These are phyloP conservation scores for Chlamydomonas sphaeroides DNA, from an alignment of 139 green algal species.

Conservation along the genomic window DNA sequence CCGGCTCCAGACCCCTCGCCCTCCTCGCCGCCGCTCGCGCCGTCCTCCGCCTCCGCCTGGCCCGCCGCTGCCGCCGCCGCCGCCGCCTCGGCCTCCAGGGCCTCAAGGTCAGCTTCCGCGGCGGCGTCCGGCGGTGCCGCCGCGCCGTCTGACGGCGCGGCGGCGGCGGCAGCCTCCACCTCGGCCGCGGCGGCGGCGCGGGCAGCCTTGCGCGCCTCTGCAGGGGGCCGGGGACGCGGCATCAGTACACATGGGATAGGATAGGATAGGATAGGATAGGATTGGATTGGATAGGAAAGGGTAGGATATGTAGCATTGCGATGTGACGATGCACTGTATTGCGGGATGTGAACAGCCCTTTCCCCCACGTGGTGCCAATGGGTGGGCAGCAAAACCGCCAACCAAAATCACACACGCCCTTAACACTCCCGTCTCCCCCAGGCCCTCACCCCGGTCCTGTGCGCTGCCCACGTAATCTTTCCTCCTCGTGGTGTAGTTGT, in stretches of 20 bases:
- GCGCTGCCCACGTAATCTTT: conserved; percentile 3
- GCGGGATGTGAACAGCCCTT: too few species aligned
- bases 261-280: too few species aligned
- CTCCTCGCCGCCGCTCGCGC: not conserved
- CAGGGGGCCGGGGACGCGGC: too few species aligned
- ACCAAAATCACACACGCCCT: too few species aligned
- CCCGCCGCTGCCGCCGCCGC: not conserved
- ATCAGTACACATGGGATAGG: too few species aligned
- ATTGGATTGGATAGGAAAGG: not conserved
- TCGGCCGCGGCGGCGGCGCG: not conserved
- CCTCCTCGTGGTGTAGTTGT: conserved; percentile 53
- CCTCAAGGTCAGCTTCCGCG: not conserved
- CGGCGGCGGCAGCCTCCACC: not conserved
- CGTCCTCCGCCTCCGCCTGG: not conserved
- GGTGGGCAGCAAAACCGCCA: too few species aligned
- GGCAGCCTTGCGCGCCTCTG: not conserved
- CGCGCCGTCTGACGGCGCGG: not conserved
- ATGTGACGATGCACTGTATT: too few species aligned
- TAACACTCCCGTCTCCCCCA: too few species aligned
- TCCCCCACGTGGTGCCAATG: too few species aligned
- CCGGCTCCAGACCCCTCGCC: not conserved
- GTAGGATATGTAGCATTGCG: not conserved
- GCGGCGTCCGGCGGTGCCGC: not conserved
- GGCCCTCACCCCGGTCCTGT: not conserved
- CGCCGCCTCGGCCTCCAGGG: not conserved